Percentiles rank a stretch among this genome's conserved stretches.
phyloP scores from a whole-genome alignment of 306 rosid species.

The Vigna angularis region DNA sequence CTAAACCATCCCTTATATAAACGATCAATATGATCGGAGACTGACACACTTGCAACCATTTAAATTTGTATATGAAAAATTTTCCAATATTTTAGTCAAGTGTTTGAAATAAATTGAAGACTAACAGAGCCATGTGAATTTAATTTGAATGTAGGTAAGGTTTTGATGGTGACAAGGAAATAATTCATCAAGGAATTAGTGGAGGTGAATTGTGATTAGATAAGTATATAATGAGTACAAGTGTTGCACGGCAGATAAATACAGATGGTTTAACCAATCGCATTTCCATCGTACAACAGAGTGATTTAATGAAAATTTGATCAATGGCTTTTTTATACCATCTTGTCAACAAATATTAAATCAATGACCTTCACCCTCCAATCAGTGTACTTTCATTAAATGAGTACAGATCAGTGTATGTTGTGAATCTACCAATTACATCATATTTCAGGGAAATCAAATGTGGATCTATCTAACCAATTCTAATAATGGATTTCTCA shows the following conservation, averaged over 20 bases:
- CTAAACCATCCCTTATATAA: no score
- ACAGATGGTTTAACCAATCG: slow-evolving; percentile 11
- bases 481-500: slow-evolving; percentile 12
- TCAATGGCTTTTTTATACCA: slow-evolving; percentile 8
- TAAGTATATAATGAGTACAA: neutral
- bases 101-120: neutral
- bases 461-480: slow-evolving; percentile 22
- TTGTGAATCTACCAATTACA: neutral
- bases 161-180: neutral
- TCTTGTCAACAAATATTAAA: slow-evolving; percentile 1
- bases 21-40: no score
- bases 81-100: neutral
- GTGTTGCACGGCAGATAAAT: slow-evolving; percentile 16
- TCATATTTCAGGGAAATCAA: slow-evolving; percentile 2
- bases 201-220: slow-evolving; percentile 22
- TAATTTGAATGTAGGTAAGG: neutral
- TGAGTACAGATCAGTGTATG: slow-evolving; percentile 1
- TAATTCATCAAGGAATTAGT: slow-evolving; percentile 3
- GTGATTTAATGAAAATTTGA: neutral
- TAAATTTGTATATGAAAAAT: no score
- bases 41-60: no score
- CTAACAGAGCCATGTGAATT: neutral
- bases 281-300: slow-evolving; percentile 2
- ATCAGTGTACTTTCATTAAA: slow-evolving; percentile 20
- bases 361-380: neutral